phyloP scores from a whole-genome alignment of 2,329 filamentous ascomycete genomes.

The Hortaea sp. region DNA sequence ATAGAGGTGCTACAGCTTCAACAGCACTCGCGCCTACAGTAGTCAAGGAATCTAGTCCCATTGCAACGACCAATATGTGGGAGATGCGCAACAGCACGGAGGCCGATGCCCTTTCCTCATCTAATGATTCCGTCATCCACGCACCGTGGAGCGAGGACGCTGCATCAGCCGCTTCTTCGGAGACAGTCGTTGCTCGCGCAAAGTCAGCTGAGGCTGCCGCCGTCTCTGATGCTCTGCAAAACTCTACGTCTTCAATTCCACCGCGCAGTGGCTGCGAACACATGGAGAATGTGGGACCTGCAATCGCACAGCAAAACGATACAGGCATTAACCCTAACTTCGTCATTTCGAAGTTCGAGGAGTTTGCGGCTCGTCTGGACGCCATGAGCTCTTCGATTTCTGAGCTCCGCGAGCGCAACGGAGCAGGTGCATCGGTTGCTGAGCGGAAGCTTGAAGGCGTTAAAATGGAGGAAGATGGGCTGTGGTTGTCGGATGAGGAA shows the following conservation, averaged over 20 bases:
- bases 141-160: background rate
- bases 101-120: background rate
- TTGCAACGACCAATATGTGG: background rate
- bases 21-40: no score
- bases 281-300: no score
- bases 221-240: no score
- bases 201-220: no score
- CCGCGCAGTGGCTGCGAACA: no score
- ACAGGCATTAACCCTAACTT: background rate
- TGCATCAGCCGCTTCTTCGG: background rate
- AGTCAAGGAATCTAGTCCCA: no score
- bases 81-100: background rate
- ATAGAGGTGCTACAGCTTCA: no score
- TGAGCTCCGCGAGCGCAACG: background rate
- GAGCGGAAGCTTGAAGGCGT: background rate
- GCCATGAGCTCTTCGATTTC: background rate
- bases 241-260: no score
- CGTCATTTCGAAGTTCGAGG: background rate
- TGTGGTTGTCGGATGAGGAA: background rate
- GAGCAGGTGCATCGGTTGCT: background rate
- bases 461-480: constrained; percentile 2
- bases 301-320: background rate
- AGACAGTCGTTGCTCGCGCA: background rate
- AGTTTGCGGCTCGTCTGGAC: background rate
- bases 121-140: background rate